A percentile compares a stretch with the other conserved stretches of the same genome.
phyloP scores from a whole-genome alignment of 202 grass and related monocot species.

The Musa balbisiana region DNA sequence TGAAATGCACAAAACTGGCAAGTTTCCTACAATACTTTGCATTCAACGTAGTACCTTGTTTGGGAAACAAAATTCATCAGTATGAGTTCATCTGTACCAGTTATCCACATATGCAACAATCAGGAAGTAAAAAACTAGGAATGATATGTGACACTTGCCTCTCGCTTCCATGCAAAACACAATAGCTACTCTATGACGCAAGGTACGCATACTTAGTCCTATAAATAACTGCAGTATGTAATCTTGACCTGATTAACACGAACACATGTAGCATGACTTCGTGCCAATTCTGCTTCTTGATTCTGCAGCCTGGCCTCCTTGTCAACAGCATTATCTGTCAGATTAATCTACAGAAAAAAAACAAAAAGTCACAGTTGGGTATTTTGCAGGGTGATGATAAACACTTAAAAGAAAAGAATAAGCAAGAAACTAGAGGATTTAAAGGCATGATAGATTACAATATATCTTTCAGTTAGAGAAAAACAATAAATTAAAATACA shows the following conservation, averaged over 20 bases:
- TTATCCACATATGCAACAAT: neutral
- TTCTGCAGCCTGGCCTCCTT: conserved; percentile 73
- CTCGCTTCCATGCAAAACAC: neutral
- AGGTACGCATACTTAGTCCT: no score
- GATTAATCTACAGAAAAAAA: conserved; percentile 49
- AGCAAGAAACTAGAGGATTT: neutral
- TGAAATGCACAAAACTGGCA: neutral
- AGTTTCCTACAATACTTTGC: neutral
- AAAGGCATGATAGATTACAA: no score
- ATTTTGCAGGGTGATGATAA: neutral
- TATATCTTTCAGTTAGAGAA: no score
- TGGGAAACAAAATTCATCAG: neutral
- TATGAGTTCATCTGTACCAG: neutral
- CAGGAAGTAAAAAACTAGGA: neutral
- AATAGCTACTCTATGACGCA: no score
- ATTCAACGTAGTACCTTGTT: no score
- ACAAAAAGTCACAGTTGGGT: neutral
- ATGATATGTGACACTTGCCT: neutral
- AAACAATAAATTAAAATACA: no score
- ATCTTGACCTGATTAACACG: conserved; percentile 62
- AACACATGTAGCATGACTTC: conserved; percentile 59
- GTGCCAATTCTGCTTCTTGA: conserved; percentile 55
- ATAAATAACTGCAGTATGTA: neutral
- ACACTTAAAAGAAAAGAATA: neutral
- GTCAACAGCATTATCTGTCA: conserved; percentile 51